Evolutionary conservation across 2,329 filamentous ascomycete species (phyloP).

Genomic region (Colletotrichum chrysophilum): DNA sequence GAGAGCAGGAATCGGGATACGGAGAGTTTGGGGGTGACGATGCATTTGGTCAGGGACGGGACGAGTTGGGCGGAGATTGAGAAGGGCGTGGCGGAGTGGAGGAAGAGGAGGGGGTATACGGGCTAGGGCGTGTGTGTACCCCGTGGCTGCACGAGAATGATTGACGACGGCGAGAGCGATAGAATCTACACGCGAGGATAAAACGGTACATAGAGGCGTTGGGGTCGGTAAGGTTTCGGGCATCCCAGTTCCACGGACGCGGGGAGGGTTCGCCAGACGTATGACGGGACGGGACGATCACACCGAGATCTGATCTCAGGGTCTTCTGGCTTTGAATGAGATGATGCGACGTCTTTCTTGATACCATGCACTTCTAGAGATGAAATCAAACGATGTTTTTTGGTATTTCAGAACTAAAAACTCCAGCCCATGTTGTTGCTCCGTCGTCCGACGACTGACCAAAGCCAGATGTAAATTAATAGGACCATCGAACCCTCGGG

Average conservation of each 20-base stretch:
- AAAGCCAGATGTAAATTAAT: not conserved
- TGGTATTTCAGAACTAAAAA: not conserved
- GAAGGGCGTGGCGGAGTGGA: conserved; percentile 80
- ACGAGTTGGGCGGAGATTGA: conserved; percentile 80
- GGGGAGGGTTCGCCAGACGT: not conserved
- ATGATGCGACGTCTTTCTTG: not conserved
- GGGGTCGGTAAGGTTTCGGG: not conserved
- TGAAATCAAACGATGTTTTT: not conserved
- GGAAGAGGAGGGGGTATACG: conserved; percentile 65
- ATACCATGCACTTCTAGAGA: not conserved
- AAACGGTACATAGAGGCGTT: not conserved
- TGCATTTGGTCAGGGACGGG: conserved; percentile 82
- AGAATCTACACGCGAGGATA: not conserved
- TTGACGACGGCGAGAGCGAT: not conserved
- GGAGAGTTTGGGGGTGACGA: conserved; percentile 77
- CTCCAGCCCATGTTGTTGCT: conserved; percentile 16
- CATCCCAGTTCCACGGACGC: not conserved
- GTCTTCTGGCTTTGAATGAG: not conserved
- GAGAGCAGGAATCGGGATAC: conserved; percentile 88
- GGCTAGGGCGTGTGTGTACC: too few relatives aligned
- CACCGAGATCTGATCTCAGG: not conserved
- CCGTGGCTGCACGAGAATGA: not conserved
- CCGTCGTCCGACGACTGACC: not conserved
- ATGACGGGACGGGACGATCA: not conserved
- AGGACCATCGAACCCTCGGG: not conserved